Evolutionary conservation across 495 filamentous ascomycete species (phyloP), one percentile per base, ranked within the genome.

Genomic region (Cladorrhinum samala): DNA sequence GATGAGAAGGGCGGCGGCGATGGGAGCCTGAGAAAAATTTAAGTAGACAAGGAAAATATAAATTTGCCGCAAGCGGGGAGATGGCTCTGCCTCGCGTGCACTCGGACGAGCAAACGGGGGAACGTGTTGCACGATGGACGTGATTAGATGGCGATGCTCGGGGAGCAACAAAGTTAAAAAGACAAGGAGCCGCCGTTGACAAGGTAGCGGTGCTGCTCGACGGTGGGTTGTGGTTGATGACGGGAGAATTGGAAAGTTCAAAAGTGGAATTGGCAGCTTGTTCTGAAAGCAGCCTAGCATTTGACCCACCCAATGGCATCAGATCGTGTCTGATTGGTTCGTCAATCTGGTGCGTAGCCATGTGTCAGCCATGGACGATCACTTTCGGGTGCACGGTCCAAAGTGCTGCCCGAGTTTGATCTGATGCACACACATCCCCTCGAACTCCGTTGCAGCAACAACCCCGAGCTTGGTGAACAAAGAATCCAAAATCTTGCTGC

Each of bases 311-410:
- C 23, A 11, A 33, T 5, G 27, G 6, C 27, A 11, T 6, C 6
- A 33, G 0, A 33, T 6, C 1, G 16, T 17, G 5, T 20, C 2
- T 42, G 14, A 55, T 55, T 59, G 52, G 57, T 14, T 49, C 23
- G 11, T 7, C 2, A 9, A 7, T 7, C 5, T 11, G 25, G 20
- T 30, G 6, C 27, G 6, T 6, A 11, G 27, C 27, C n/a, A 40
- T 30, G 56, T 57, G 56, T 53, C 46, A 62, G 56, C 56, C 55
- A 54, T 56, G 50, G 39, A 43, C 18, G 20, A 41, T 33, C 27
- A 33, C 11, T 11, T 11, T 33, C 11, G 6, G 27, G 27, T 33
- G 27, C 11, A 11, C 6, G 27, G 11, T 5, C 11, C 27, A 5
- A 11, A 33, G 27, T 33, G 27, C 27, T 33, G 6, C 6, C 27